These are phyloP conservation scores for Sesbania bispinosa DNA, from an alignment of 306 rosid species.

Conservation along the genomic window DNA sequence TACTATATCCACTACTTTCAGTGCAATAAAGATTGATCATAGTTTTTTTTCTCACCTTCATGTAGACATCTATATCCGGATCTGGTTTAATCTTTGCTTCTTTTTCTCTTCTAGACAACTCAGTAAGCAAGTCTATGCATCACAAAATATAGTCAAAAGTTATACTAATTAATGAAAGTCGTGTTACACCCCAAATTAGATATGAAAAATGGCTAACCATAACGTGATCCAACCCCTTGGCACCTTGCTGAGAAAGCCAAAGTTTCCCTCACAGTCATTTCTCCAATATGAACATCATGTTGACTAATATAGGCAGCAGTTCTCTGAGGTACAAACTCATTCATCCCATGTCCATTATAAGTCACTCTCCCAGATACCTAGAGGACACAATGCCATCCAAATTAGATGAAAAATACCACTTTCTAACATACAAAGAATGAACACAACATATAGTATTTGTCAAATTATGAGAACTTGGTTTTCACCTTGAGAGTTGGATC, in stretches of 20 bases:
- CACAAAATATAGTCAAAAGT: not conserved
- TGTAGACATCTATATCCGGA: constrained; percentile 58
- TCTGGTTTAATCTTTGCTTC: constrained; percentile 58
- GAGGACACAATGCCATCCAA: no score
- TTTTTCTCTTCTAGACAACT: constrained; percentile 64
- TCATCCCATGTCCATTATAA: constrained; percentile 67
- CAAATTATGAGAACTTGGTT: no score
- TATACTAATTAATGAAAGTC: no score
- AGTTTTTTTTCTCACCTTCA: constrained; percentile 47
- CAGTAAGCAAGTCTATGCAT: constrained; percentile 52
- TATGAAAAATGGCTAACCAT: constrained; percentile 33
- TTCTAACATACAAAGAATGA: no score
- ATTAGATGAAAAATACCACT: no score
- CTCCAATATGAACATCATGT: constrained; percentile 48
- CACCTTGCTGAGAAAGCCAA: constrained; percentile 55
- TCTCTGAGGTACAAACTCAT: constrained; percentile 68
- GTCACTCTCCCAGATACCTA: constrained; percentile 40
- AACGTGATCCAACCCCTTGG: constrained; percentile 61
- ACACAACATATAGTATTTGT: no score
- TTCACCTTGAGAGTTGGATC: constrained; percentile 54
- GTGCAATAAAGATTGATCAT: no score
- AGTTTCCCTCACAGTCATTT: constrained; percentile 58
- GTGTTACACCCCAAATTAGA: no score
- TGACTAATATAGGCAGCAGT: constrained; percentile 51
- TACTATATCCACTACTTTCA: no score